A percentile compares a stretch with the other conserved stretches of the same genome.
Conservation (phyloP, 164 flowering plant species). For the Santalum album region DNA sequence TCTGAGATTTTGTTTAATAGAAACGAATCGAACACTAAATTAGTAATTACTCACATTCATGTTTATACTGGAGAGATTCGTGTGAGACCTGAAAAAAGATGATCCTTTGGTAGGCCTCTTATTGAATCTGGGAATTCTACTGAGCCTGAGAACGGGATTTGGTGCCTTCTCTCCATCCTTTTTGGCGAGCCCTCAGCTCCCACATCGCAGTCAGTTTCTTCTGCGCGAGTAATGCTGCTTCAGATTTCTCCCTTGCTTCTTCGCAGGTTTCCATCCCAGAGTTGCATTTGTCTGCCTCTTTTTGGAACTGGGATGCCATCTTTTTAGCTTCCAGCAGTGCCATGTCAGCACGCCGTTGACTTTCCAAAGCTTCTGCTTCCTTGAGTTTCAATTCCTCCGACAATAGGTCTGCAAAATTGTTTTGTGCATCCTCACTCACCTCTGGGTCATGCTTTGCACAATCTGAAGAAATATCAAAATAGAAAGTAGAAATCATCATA, state of each 20-base stretch:
- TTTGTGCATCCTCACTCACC: slow-evolving; percentile 39
- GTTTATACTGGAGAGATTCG: no score
- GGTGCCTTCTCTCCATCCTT: slow-evolving; percentile 81
- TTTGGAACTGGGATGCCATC: slow-evolving; percentile 79
- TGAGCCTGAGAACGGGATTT: slow-evolving; percentile 27
- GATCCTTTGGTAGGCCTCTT: background rate
- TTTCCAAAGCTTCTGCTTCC: slow-evolving; percentile 46
- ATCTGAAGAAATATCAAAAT: slow-evolving; percentile 18
- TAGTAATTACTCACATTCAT: no score
- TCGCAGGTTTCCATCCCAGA: slow-evolving; percentile 99
- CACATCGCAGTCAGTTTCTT: slow-evolving; percentile 58
- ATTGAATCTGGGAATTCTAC: slow-evolving; percentile 18
- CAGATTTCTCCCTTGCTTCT: slow-evolving; percentile 90
- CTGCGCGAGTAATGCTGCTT: slow-evolving; percentile 61
- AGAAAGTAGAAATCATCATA: no score
- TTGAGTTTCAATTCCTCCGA: slow-evolving; percentile 42
- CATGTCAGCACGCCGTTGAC: slow-evolving; percentile 41
- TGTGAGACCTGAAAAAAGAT: no score
- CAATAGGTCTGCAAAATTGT: slow-evolving; percentile 39
- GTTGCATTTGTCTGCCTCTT: slow-evolving; percentile 96
- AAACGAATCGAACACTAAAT: no score
- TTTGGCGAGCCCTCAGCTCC: slow-evolving; percentile 81
- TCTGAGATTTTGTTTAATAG: no score
- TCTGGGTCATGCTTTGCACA: slow-evolving; percentile 69
- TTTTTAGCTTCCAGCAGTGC: slow-evolving; percentile 73